These are phyloP conservation scores for Pythium brassicae DNA, from an alignment of 352 stramenopile genomes.

Conservation along the genomic window DNA sequence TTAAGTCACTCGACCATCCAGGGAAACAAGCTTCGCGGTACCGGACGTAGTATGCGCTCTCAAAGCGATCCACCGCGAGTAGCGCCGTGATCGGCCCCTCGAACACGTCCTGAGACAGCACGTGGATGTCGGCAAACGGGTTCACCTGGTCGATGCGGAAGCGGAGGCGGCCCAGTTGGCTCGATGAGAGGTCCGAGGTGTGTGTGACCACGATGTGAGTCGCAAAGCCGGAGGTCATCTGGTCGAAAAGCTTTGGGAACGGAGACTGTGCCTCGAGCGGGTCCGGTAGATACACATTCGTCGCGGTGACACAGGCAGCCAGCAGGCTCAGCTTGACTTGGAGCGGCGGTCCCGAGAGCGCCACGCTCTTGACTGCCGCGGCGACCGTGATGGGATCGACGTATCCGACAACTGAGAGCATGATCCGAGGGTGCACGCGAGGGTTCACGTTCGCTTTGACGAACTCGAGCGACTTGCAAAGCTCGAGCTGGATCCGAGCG, in stretches of 20 bases:
- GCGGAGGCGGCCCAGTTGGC: constrained; percentile 41
- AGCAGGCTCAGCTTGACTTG: constrained; percentile 41
- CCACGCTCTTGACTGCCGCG: constrained; percentile 29
- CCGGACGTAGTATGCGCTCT: constrained; percentile 47
- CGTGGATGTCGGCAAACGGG: constrained; percentile 66
- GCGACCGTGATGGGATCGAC: constrained; percentile 46
- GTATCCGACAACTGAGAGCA: constrained; percentile 56
- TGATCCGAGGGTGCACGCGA: constrained; percentile 33
- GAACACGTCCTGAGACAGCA: constrained; percentile 59
- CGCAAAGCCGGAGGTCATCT: constrained; percentile 54
- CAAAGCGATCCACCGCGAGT: constrained; percentile 50
- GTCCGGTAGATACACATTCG: constrained; percentile 55
- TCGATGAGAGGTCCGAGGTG: constrained; percentile 32
- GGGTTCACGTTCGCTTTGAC: constrained; percentile 17
- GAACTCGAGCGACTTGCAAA: constrained; percentile 16
- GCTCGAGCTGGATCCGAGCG: constrained; percentile 17
- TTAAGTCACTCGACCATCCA: constrained; percentile 25
- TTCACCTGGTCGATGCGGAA: constrained; percentile 66
- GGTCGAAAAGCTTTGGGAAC: constrained; percentile 66
- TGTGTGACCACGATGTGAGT: constrained; percentile 67
- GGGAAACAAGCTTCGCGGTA: constrained; percentile 48
- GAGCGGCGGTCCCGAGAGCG: background rate
- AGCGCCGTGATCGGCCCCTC: constrained; percentile 51
- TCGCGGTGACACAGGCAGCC: constrained; percentile 46
- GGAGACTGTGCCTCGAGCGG: constrained; percentile 23